These are phyloP conservation scores for Pleurozium schreberi DNA, from an alignment of 225 moss, liverwort and hornwort genomes.

Conservation along the genomic window DNA sequence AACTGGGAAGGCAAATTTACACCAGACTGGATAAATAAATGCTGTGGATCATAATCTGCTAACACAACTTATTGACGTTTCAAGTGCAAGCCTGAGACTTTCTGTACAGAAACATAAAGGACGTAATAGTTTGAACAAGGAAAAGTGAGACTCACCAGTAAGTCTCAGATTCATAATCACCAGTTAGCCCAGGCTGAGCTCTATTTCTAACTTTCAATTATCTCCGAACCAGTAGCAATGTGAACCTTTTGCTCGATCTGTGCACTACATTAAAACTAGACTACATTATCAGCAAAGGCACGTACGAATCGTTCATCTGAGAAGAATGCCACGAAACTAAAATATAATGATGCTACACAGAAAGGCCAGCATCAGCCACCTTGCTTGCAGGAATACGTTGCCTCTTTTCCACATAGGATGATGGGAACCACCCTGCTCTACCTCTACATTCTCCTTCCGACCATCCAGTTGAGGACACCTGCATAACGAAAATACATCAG, in stretches of 20 bases:
- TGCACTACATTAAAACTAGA: not conserved
- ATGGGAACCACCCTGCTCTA: conserved; percentile 38
- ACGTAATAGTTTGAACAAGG: not conserved
- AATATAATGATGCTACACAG: not conserved
- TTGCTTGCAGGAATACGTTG: conserved; percentile 33
- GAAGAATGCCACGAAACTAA: not conserved
- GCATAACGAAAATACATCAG: not conserved
- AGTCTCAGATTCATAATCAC: not conserved
- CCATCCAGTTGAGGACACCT: conserved; percentile 38
- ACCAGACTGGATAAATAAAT: not conserved
- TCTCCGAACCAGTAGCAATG: conserved; percentile 1
- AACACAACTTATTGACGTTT: not conserved
- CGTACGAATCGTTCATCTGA: not conserved
- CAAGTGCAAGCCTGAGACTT: not conserved
- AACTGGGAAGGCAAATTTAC: not conserved
- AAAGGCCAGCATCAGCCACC: conserved; percentile 31
- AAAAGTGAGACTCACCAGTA: not conserved
- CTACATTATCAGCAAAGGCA: not conserved
- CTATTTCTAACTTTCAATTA: not conserved
- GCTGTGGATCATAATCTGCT: not conserved
- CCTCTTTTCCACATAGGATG: conserved; percentile 30
- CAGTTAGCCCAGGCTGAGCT: not conserved
- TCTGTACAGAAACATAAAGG: not conserved
- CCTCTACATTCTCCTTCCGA: conserved; percentile 44
- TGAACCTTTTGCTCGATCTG: not conserved